Base-by-base conservation (phyloP, 345 rosid species). In the Atalantia buxifolia region DNA sequence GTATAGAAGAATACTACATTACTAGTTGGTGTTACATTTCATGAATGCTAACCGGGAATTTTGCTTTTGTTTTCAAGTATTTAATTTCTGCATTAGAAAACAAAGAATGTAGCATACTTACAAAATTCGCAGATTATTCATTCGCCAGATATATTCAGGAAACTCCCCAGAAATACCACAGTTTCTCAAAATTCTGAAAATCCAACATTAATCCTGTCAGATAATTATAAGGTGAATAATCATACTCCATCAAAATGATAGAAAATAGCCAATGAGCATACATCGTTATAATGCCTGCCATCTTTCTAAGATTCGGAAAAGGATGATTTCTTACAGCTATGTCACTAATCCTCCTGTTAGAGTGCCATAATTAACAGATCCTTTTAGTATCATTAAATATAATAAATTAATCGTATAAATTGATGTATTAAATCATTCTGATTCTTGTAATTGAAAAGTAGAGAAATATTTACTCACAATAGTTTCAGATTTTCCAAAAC, bases 111-210 rank as follows among this genome's bases (percentile, higher is more conserved):
- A 72, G 24, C 5, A 59, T 42, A 77, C 87, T 83, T 82, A 88
- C 91, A 88, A 31, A 80, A 85, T 72, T 68, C 80, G 86, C 64
- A 88, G 40, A 9, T 45, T 22, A 70, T 82, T 68, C 73, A 83
- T 30, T 24, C 16, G 35, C 87, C 88, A 70, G 66, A 88, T 21
- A 71, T 86, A 85, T 10, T 14, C 9, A 53, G 89, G 91, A 28
- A 88, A 76, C 83, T 82, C 56, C 65, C 89, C 91, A 22, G 33
- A 69, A 67, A 88, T 77, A 53, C 81, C 80, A 72, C 89, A 88
- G 79, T 77, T 86, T 79, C 85, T 85, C 80, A 88, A 79, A 79
- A 85, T 79, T 79, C 91, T 88, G 81, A 40, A 76, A 55, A 45
- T 12, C 21, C 31, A 75, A 75, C 14, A 16, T 28, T 2, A 64